Evolutionary conservation across 805 yeast species (phyloP).

Genomic region (Starmerella stellata): DNA sequence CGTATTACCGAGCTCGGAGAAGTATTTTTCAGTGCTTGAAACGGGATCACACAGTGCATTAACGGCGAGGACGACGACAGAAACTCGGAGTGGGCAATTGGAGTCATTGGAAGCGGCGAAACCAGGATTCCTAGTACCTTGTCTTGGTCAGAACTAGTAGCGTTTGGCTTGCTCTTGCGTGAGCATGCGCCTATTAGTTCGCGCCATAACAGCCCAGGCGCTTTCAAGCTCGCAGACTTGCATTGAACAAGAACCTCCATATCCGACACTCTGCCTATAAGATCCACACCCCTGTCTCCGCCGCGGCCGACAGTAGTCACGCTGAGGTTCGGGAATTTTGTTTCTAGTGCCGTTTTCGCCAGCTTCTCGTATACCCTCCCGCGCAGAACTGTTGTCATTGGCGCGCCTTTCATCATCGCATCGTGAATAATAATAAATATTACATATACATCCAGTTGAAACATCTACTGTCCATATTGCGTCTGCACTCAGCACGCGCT

Average conservation of each 20-base stretch:
- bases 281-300: conserved; percentile 12
- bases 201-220: conserved; percentile 8
- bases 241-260: conserved; percentile 9
- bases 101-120: conserved; percentile 10
- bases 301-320: conserved; percentile 8
- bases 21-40: neutral
- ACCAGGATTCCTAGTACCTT: conserved; percentile 4
- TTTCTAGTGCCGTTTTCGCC: conserved; percentile 1
- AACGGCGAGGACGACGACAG: conserved; percentile 3
- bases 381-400: neutral
- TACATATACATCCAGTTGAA: no score
- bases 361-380: conserved; percentile 6
- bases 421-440: no score
- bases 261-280: conserved; percentile 3
- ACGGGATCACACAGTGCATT: conserved; percentile 9
- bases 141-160: no score
- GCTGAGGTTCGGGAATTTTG: neutral
- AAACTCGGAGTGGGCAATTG: conserved; percentile 8
- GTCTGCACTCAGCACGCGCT: no score
- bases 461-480: no score
- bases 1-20: no score
- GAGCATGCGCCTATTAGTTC: conserved; percentile 7
- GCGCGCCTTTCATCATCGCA: conserved; percentile 1
- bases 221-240: conserved; percentile 3
- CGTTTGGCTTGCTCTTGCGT: no score